Conservation (phyloP, 306 rosid species). For the Delonix regia region DNA sequence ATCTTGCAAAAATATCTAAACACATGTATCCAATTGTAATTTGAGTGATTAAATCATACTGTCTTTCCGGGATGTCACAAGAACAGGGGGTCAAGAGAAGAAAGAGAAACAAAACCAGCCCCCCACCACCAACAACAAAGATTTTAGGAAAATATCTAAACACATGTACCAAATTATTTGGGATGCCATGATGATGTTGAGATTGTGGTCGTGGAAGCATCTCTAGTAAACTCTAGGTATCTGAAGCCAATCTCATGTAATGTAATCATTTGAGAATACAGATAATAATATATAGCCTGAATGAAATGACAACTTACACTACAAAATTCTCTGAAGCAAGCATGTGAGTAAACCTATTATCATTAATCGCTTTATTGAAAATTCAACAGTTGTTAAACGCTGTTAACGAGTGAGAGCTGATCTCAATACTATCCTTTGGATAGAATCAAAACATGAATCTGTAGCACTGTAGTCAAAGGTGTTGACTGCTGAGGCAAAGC, state of each 20-base stretch:
- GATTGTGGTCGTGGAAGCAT: not conserved
- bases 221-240: slow-evolving; percentile 16
- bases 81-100: not conserved
- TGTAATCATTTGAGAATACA: slow-evolving; percentile 16
- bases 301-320: slow-evolving; percentile 5
- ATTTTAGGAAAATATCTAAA: slow-evolving; percentile 5
- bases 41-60: not conserved
- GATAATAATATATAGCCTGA: not conserved
- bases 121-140: not conserved
- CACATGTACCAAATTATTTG: slow-evolving; percentile 1
- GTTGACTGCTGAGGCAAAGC: not conserved
- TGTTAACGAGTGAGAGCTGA: not conserved
- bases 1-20: slow-evolving; percentile 2
- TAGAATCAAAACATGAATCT: slow-evolving; percentile 22
- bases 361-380: not conserved
- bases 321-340: not conserved
- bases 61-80: not conserved
- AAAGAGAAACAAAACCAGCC: not conserved
- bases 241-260: slow-evolving; percentile 20
- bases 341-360: not conserved
- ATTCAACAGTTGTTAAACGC: not conserved
- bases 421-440: slow-evolving; percentile 7
- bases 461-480: not conserved
- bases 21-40: slow-evolving; percentile 7
- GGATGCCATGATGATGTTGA: not conserved